Base-by-base conservation (phyloP, 2,329 filamentous ascomycete genomes). In the Xylariaceae sp. region DNA sequence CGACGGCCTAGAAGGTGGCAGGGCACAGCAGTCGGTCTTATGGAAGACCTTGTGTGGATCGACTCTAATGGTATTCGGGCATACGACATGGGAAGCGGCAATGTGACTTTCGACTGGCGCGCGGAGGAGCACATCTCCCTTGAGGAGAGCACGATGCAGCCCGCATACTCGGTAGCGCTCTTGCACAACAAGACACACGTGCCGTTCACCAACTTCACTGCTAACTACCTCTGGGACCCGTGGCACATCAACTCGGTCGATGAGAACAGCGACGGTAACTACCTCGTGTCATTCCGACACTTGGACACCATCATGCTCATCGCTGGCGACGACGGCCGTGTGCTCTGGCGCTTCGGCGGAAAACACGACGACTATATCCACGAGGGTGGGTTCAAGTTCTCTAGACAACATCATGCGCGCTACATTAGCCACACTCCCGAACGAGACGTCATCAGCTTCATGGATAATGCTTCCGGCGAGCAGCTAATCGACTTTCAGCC, bases 11-110 rank as follows among this genome's bases (percentile, higher is more conserved):
- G 44, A 3, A 32, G 16, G n/a, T 42, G 44, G 44, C 38, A 29
- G 12, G 44, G 37, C 12, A 22, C 36, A 10, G 12, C 37, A 23
- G 37, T 46, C 16, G 44, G 44, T 22, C 32, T 46, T n/a, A 46
- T 29, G 22, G 44, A 46, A 38, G 44, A 46, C 22, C 32, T 46
- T 4, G 38, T 46, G 2, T 46, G 44, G 44, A 46, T 46, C 33
- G 44, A 46, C 1, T 46, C 44, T 3, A 46, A 46, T n/a, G 38
- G 44, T 12, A 23, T 46, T 14, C 22, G 44, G 19, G 44, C 37
- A 8, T 46, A 42, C 22, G 22, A 46, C 17, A 36, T 46, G 44
- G 37, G 21, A 14, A 41, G 20, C 12, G 44, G 44, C n/a, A 46
- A 46, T 14, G 33, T 41, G 14, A 46, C 37, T 5, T 46, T 46